These are phyloP conservation scores for Medicago arabica DNA, from an alignment of 306 rosid genomes.

Conservation along the genomic window DNA sequence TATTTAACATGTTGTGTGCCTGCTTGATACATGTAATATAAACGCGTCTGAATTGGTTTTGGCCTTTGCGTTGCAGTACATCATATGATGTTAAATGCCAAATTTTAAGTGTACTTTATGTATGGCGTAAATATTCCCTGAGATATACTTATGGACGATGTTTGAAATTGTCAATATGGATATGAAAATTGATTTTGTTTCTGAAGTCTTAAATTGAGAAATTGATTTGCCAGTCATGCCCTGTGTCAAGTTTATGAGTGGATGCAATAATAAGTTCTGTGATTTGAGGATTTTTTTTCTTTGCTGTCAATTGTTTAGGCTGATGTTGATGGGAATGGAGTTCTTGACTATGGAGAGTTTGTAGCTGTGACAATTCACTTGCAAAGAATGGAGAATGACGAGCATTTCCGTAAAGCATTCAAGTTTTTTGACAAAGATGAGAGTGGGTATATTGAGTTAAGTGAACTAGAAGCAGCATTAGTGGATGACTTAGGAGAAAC, in stretches of 20 bases:
- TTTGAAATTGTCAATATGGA: neutral
- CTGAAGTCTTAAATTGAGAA: neutral
- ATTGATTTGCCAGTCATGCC: slow-evolving; percentile 13
- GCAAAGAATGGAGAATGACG: slow-evolving; percentile 97
- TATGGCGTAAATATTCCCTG: neutral
- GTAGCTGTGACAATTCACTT: slow-evolving; percentile 98
- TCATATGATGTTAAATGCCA: slow-evolving; percentile 7
- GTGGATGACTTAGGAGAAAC: slow-evolving; percentile 82
- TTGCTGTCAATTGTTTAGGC: slow-evolving; percentile 60
- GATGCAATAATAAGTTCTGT: neutral
- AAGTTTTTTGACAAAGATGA: slow-evolving; percentile 86
- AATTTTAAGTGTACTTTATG: neutral
- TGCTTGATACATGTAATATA: slow-evolving; percentile 3
- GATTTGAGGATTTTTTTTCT: slow-evolving; percentile 33
- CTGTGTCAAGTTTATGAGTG: slow-evolving; percentile 6
- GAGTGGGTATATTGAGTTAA: slow-evolving; percentile 85
- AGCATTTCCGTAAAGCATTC: slow-evolving; percentile 89
- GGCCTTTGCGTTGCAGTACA: neutral
- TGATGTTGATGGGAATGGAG: slow-evolving; percentile 98
- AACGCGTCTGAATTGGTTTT: slow-evolving; percentile 16
- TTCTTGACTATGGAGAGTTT: slow-evolving; percentile 95
- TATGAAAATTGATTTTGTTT: slow-evolving; percentile 15
- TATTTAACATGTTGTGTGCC: slow-evolving; percentile 12
- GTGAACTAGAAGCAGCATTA: slow-evolving; percentile 77
- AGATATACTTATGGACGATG: neutral